Evolutionary conservation across 495 filamentous ascomycete genomes (phyloP).

Genomic region (Viridothelium virens): DNA sequence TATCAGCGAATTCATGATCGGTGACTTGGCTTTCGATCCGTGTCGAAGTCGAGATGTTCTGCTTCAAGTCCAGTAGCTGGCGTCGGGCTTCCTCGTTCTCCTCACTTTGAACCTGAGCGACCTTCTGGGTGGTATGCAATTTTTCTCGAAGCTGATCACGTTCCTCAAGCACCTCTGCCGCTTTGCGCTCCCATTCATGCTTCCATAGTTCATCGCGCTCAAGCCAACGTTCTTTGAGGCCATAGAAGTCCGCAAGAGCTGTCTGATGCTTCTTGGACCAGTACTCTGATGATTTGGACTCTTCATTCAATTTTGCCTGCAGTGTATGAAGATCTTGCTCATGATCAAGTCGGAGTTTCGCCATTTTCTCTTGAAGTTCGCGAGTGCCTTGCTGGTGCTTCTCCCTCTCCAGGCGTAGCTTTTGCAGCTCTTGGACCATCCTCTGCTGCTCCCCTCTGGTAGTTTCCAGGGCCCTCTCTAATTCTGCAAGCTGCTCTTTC

Average conservation of each 20-base stretch:
- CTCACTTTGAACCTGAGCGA: constrained; percentile 16
- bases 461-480: constrained; percentile 4
- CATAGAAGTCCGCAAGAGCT: not conserved
- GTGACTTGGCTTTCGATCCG: constrained; percentile 29
- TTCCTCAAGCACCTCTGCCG: constrained; percentile 10
- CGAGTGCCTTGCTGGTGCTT: not conserved
- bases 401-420: not conserved
- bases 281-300: constrained; percentile 9
- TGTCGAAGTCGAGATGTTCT: constrained; percentile 30
- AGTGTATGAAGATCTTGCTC: constrained; percentile 4
- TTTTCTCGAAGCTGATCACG: constrained; percentile 12
- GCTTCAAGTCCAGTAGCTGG: constrained; percentile 33
- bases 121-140: constrained; percentile 23
- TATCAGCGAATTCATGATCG: constrained; percentile 29
- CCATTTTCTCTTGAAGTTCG: not conserved
- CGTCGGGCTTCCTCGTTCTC: constrained; percentile 21
- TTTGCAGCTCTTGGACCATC: not conserved
- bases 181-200: constrained; percentile 12
- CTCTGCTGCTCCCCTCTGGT: constrained; percentile 5
- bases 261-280: constrained; percentile 7
- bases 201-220: constrained; percentile 13
- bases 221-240: constrained; percentile 7
- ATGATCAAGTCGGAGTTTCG: not conserved
- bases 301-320: not conserved
- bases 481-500: not conserved